Evolutionary conservation across 164 flowering plant species (phyloP).

Genomic region (Taxillus chinensis): DNA sequence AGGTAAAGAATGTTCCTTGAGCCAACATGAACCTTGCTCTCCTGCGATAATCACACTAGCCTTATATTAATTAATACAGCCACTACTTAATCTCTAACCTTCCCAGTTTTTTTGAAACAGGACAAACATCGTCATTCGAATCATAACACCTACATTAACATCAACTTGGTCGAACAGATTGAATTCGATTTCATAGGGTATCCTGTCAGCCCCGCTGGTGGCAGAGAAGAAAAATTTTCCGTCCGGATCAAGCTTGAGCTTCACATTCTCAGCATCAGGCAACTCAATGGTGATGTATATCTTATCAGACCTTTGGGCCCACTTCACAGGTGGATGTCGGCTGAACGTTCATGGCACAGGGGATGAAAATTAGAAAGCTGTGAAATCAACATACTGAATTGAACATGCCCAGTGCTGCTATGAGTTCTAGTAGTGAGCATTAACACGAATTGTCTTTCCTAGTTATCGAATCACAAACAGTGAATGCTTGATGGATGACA

Average conservation of each 20-base stretch:
- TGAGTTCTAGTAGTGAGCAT: too few species aligned
- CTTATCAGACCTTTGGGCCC: conserved; percentile 69
- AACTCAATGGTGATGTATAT: conserved; percentile 46
- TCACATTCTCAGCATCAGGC: conserved; percentile 72
- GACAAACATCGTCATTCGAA: background rate
- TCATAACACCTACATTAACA: conserved; percentile 35
- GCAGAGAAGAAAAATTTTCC: conserved; percentile 64
- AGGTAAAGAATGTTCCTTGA: conserved; percentile 42
- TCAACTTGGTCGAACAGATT: conserved; percentile 50
- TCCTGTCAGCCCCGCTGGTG: conserved; percentile 30
- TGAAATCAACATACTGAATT: too few species aligned
- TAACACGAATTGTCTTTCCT: too few species aligned
- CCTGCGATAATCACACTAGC: conserved; percentile 22
- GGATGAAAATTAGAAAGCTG: too few species aligned
- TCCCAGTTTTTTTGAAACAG: too few species aligned
- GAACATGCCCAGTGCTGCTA: too few species aligned
- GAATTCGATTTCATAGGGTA: conserved; percentile 46
- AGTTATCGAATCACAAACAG: too few species aligned
- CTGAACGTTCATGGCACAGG: conserved; percentile 18
- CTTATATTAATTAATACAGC: background rate
- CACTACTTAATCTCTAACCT: too few species aligned
- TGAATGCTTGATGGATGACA: too few species aligned
- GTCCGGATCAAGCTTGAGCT: conserved; percentile 60
- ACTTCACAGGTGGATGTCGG: conserved; percentile 58
- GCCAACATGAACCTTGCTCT: conserved; percentile 54